phyloP scores from a whole-genome alignment of 306 rosid species.

The Quercus parvula region DNA sequence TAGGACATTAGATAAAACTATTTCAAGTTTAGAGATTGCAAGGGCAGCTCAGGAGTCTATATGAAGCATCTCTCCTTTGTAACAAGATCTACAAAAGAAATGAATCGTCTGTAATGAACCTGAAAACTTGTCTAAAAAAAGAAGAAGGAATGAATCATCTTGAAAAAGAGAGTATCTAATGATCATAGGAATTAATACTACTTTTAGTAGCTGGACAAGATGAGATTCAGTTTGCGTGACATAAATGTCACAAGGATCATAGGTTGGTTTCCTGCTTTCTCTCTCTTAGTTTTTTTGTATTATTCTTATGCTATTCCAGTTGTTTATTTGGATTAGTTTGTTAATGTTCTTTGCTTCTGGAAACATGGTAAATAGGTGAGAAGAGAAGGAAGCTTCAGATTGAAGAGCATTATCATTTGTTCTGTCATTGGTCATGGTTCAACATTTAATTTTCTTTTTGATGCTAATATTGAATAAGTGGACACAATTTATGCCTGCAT shows the following conservation, averaged over 20 bases:
- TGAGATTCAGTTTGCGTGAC: constrained; percentile 94
- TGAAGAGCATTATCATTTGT: constrained; percentile 86
- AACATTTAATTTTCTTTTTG: constrained; percentile 10
- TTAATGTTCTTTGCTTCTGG: constrained; percentile 37
- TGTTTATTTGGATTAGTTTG: constrained; percentile 10
- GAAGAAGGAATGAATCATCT: constrained; percentile 35
- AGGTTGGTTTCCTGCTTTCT: not conserved
- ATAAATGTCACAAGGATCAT: constrained; percentile 93
- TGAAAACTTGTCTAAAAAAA: too few species aligned
- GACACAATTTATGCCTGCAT: not conserved
- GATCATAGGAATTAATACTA: constrained; percentile 92
- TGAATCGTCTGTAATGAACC: too few species aligned
- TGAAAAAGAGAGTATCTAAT: constrained; percentile 71
- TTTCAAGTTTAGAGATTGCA: constrained; percentile 89
- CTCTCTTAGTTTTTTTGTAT: not conserved
- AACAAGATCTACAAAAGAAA: constrained; percentile 33
- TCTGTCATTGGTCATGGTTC: constrained; percentile 97
- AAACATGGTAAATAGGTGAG: constrained; percentile 59
- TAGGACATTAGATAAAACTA: constrained; percentile 83
- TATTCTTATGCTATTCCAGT: not conserved
- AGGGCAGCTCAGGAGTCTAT: constrained; percentile 77
- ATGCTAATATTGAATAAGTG: constrained; percentile 8
- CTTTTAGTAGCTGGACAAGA: constrained; percentile 97
- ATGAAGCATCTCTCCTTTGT: constrained; percentile 60
- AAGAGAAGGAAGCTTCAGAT: constrained; percentile 85